Evolutionary conservation across 768 basidiomycete species (phyloP).

Genomic region (Tylopilus rubrobrunneus): DNA sequence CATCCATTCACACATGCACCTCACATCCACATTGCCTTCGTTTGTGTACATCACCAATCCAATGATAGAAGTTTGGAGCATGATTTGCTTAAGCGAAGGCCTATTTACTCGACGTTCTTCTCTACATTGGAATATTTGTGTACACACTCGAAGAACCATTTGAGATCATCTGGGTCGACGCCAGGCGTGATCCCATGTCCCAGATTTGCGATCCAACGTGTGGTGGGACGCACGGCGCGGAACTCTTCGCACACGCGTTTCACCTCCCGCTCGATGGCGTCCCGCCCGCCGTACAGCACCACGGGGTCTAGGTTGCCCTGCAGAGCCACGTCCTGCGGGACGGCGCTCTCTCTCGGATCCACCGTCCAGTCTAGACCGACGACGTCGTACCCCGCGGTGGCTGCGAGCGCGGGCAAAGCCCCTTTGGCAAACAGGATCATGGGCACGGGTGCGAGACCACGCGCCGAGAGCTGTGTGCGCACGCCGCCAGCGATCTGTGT

Average conservation of each 20-base stretch:
- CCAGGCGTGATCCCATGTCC: slow-evolving; percentile 97
- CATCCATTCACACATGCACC: slow-evolving; percentile 2
- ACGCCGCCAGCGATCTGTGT: slow-evolving; percentile 70
- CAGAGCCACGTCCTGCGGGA: slow-evolving; percentile 60
- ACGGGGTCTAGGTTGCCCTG: slow-evolving; percentile 96
- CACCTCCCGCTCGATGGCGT: slow-evolving; percentile 83
- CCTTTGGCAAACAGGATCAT: slow-evolving; percentile 96
- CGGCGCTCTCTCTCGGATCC: slow-evolving; percentile 60
- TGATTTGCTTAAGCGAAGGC: neutral
- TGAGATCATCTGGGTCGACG: slow-evolving; percentile 89
- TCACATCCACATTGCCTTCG: slow-evolving; percentile 15
- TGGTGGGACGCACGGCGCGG: slow-evolving; percentile 42
- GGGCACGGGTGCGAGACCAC: slow-evolving; percentile 58
- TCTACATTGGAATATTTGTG: slow-evolving; percentile 65
- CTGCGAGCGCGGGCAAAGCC: slow-evolving; percentile 72
- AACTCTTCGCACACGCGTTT: slow-evolving; percentile 82
- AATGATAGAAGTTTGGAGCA: slow-evolving; percentile 11
- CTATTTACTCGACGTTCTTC: neutral
- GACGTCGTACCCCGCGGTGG: slow-evolving; percentile 74
- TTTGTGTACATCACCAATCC: slow-evolving; percentile 18
- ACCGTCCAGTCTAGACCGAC: slow-evolving; percentile 92
- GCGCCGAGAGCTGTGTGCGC: slow-evolving; percentile 49
- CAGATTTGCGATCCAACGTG: slow-evolving; percentile 94
- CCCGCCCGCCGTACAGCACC: slow-evolving; percentile 78
- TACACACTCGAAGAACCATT: slow-evolving; percentile 88